Evolutionary conservation across 805 yeast genomes (phyloP).

Genomic region (Candida insectorum): DNA sequence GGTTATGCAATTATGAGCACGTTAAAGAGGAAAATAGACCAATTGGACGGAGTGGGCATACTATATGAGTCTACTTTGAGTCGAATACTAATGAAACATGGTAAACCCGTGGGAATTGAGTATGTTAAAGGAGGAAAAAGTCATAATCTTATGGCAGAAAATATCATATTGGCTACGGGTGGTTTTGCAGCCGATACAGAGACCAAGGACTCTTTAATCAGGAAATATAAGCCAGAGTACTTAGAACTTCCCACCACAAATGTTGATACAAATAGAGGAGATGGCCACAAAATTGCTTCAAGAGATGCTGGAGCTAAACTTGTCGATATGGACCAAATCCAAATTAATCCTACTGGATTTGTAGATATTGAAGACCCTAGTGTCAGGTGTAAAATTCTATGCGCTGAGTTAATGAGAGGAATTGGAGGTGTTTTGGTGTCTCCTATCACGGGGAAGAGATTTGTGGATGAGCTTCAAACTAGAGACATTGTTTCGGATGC

Average conservation of each 20-base stretch:
- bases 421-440: constrained; percentile 54
- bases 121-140: constrained; percentile 18
- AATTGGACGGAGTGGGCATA: constrained; percentile 20
- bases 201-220: constrained; percentile 31
- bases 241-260: constrained; percentile 51
- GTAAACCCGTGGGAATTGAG: constrained; percentile 41
- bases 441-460: constrained; percentile 43
- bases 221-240: constrained; percentile 46
- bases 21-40: constrained; percentile 35
- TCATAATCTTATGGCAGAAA: constrained; percentile 8
- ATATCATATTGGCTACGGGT: constrained; percentile 56
- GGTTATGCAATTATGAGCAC: constrained; percentile 56
- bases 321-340: constrained; percentile 57
- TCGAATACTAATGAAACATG: constrained; percentile 21
- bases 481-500: constrained; percentile 51
- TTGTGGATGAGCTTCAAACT: constrained; percentile 51
- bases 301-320: constrained; percentile 43
- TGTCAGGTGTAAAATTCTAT: constrained; percentile 38
- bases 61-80: constrained; percentile 14
- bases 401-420: constrained; percentile 60
- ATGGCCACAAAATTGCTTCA: constrained; percentile 51
- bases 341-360: constrained; percentile 64
- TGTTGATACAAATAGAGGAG: constrained; percentile 55
- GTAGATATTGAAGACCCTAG: constrained; percentile 30
- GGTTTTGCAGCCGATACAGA: constrained; percentile 48